These are phyloP conservation scores for Sinapis alba DNA, from an alignment of 441 rosid species.

Conservation along the genomic window DNA sequence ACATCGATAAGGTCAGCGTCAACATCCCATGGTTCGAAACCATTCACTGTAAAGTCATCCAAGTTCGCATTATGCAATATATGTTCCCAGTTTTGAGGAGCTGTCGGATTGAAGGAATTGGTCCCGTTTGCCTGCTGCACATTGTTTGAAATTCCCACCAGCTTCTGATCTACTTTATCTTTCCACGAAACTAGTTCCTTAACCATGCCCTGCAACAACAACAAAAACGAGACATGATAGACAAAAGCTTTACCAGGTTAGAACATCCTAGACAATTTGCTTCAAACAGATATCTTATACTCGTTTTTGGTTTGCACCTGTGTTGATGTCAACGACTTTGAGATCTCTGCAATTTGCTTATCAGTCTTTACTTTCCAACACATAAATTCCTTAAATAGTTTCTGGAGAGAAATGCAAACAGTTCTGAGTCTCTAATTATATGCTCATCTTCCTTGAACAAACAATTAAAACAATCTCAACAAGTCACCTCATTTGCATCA, in stretches of 20 bases:
- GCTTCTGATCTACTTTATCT: constrained; percentile 64
- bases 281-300: constrained; percentile 9
- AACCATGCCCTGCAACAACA: constrained; percentile 51
- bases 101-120: too few relatives aligned
- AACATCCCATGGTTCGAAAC: constrained; percentile 61
- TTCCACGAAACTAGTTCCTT: constrained; percentile 70
- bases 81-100: constrained; percentile 81
- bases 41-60: constrained; percentile 62
- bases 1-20: constrained; percentile 46
- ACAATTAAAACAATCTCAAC: constrained; percentile 20
- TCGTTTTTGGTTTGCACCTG: constrained; percentile 52
- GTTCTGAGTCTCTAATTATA: constrained; percentile 15
- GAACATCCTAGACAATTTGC: background rate
- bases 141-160: constrained; percentile 62
- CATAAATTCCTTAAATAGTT: constrained; percentile 53
- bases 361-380: constrained; percentile 68
- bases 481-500: constrained; percentile 60
- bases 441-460: constrained; percentile 7
- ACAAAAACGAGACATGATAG: constrained; percentile 11
- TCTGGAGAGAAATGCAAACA: constrained; percentile 43
- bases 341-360: constrained; percentile 56
- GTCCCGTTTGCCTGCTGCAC: constrained; percentile 65
- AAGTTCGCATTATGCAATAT: constrained; percentile 68
- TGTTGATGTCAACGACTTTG: constrained; percentile 66
- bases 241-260: constrained; percentile 14